Conservation (phyloP, 2,329 filamentous ascomycete species). For the Aureobasidium subglaciale region DNA sequence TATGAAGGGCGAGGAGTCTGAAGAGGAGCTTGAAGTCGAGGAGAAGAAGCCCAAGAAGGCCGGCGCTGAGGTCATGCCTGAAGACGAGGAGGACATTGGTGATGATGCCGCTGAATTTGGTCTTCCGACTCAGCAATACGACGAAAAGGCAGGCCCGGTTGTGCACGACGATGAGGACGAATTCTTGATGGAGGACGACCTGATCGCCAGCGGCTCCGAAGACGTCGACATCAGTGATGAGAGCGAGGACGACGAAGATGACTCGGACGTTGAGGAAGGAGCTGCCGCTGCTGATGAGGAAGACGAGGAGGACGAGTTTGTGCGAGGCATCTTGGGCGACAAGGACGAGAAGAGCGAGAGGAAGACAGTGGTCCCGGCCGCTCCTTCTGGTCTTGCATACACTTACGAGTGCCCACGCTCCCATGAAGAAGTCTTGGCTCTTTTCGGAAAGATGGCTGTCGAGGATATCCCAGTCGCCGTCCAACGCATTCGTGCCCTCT, state of each 20-base stretch:
- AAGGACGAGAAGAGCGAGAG: slow-evolving; percentile 14
- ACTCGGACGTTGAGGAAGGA: slow-evolving; percentile 32
- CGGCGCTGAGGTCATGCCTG: slow-evolving; percentile 30
- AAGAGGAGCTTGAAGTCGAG: slow-evolving; percentile 51
- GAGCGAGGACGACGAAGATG: slow-evolving; percentile 26
- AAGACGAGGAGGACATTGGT: slow-evolving; percentile 33
- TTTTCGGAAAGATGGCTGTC: slow-evolving; percentile 54
- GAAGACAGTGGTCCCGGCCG: slow-evolving; percentile 29
- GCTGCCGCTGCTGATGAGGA: slow-evolving; percentile 21
- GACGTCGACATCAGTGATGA: slow-evolving; percentile 29
- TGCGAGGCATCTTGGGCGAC: slow-evolving; percentile 35
- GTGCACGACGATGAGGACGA: slow-evolving; percentile 91
- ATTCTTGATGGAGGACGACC: slow-evolving; percentile 81
- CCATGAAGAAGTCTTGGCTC: slow-evolving; percentile 63
- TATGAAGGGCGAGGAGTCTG: slow-evolving; percentile 79
- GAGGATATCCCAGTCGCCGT: slow-evolving; percentile 67
- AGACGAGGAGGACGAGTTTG: slow-evolving; percentile 42
- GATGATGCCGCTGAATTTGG: slow-evolving; percentile 58
- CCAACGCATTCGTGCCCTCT: slow-evolving; percentile 83
- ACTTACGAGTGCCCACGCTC: slow-evolving; percentile 80
- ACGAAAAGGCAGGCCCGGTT: slow-evolving; percentile 36
- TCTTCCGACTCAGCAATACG: slow-evolving; percentile 50
- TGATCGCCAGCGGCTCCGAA: slow-evolving; percentile 75
- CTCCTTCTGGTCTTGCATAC: slow-evolving; percentile 56
- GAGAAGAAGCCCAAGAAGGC: slow-evolving; percentile 55